Conservation (phyloP, 1,139 yeast species). For the Meyerozyma elateridarum region DNA sequence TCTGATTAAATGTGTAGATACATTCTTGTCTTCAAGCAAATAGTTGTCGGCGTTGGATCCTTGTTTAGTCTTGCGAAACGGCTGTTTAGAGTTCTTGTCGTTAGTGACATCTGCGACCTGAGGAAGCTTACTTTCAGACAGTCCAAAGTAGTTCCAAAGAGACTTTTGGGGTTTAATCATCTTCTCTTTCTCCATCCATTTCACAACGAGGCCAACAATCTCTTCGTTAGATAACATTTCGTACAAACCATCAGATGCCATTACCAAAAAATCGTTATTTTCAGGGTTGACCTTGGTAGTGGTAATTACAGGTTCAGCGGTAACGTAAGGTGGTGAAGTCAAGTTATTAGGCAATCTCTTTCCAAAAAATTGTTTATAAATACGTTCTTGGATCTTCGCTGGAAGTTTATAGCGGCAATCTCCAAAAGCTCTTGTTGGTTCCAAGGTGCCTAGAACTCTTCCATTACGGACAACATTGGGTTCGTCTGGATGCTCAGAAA, state of each 20-base stretch:
- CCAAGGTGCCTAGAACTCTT: slow-evolving; percentile 88
- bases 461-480: slow-evolving; percentile 81
- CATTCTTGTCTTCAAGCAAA: slow-evolving; percentile 75
- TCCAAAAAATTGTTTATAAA: slow-evolving; percentile 78
- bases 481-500: slow-evolving; percentile 89
- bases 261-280: slow-evolving; percentile 78
- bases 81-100: slow-evolving; percentile 45
- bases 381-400: slow-evolving; percentile 64
- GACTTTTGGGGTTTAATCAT: slow-evolving; percentile 53
- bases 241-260: slow-evolving; percentile 93
- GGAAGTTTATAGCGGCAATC: slow-evolving; percentile 90
- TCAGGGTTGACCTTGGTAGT: slow-evolving; percentile 70
- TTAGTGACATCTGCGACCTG: slow-evolving; percentile 58
- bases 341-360: slow-evolving; percentile 74
- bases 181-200: slow-evolving; percentile 84
- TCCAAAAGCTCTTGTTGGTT: slow-evolving; percentile 96
- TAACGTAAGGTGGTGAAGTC: slow-evolving; percentile 92
- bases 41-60: slow-evolving; percentile 28
- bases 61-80: slow-evolving; percentile 38
- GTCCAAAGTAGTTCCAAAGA: slow-evolving; percentile 44
- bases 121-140: slow-evolving; percentile 53
- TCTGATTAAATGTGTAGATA: slow-evolving; percentile 86
- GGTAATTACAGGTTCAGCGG: slow-evolving; percentile 92
- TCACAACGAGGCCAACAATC: slow-evolving; percentile 85
- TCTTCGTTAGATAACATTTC: slow-evolving; percentile 92